phyloP scores from a whole-genome alignment of 345 rosid genomes.

The Boechera retrofracta region DNA sequence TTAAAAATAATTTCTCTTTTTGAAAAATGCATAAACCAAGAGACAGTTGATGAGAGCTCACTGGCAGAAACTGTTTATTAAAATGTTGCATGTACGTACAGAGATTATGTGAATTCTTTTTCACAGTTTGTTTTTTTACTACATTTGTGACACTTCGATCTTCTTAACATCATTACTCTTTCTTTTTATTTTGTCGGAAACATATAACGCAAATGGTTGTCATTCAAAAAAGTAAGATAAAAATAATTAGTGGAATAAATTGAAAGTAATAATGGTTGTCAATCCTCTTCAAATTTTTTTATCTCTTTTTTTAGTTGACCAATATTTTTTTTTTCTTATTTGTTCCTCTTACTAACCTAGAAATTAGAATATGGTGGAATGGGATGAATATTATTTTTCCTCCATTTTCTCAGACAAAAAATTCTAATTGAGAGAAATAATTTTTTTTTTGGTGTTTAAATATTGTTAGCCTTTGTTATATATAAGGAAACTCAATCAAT shows the following conservation, averaged over 20 bases:
- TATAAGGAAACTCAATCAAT: background rate
- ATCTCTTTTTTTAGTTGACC: background rate
- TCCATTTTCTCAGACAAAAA: too few relatives aligned
- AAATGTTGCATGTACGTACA: too few relatives aligned
- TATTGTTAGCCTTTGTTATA: background rate
- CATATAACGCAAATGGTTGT: background rate
- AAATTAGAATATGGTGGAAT: background rate
- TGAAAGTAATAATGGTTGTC: too few relatives aligned
- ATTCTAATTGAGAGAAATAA: too few relatives aligned
- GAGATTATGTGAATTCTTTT: background rate
- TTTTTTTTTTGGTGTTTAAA: background rate
- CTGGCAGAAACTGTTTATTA: too few relatives aligned
- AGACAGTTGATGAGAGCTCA: too few relatives aligned
- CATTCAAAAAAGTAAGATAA: background rate
- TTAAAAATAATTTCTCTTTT: background rate
- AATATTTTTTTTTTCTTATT: background rate
- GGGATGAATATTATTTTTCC: background rate
- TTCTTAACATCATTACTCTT: background rate
- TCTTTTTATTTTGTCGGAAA: background rate
- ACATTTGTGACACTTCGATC: background rate
- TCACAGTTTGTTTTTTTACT: too few relatives aligned
- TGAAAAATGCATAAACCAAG: background rate
- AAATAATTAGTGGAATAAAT: too few relatives aligned
- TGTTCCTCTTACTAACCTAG: background rate
- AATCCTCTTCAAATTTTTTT: background rate